Evolutionary conservation across 2,329 filamentous ascomycete species (phyloP), one percentile per base, ranked within the genome.

Genomic region (Aureobasidium subglaciale): DNA sequence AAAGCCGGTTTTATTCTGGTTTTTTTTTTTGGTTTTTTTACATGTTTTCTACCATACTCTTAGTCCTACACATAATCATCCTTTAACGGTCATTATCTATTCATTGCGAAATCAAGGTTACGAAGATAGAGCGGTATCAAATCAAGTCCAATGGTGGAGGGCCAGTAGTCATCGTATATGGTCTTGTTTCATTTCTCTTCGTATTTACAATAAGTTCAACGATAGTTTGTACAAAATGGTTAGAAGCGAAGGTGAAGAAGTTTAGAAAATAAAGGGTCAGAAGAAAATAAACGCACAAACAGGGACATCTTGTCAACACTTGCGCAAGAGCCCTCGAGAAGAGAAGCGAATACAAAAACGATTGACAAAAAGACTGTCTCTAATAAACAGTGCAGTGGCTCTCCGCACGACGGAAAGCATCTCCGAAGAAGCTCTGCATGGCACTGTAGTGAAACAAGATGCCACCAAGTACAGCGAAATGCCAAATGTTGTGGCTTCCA

Each of bases 381-480:
- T 59, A 68, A 57, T 68, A 68, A 18, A 62, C 56, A 22, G 63
- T 64, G 58, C 67, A 69, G 6, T 58, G 59, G 5, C 57, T 60
- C 18, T 60, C 54, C 22, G 68, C 68, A 24, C 69, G 58, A 18
- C 62, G 53, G 61, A 77, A 73, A 1, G 76, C 76, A 52, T 73
- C 70, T 5, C 86, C 79, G 67, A 99, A 99, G 71, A 99, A 93
- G 56, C 90, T 82, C 71, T 96, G 88, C 92, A 99, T 96, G 16
- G 93, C 93, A 20, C 81, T 80, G 73, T 97, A 99, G 71, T 99
- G 93, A 70, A 96, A 97, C n/a, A 97, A 72, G 57, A 99, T 99
- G 10, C 93, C 93, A 15, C 91, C 90, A 25, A 99, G 76, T 10
- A 99, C 93, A 7, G 93, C 93, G 30, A 95, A 73, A 71, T 99